These are phyloP conservation scores for Irpex lacteus DNA, from an alignment of 1,284 basidiomycete genomes.

Conservation along the genomic window DNA sequence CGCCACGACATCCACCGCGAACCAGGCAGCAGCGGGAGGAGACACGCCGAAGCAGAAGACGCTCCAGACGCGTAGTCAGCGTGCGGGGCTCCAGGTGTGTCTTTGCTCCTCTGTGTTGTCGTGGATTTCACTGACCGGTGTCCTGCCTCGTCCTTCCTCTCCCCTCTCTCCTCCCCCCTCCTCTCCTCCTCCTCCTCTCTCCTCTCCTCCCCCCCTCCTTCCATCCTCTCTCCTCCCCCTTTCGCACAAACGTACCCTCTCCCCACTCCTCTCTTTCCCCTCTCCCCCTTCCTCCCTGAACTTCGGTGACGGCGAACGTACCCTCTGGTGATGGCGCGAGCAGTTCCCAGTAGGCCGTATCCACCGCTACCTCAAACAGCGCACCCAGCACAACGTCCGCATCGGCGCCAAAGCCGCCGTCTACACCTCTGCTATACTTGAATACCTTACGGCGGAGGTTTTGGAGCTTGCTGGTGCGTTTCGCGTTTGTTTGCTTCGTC, in stretches of 20 bases:
- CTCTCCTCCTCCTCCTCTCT: slow-evolving; percentile 21
- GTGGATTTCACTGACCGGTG: no score
- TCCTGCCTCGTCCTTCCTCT: no score
- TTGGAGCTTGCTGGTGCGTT: slow-evolving; percentile 81
- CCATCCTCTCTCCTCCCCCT: background rate
- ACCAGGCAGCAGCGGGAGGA: slow-evolving; percentile 27
- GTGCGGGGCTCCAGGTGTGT: slow-evolving; percentile 81
- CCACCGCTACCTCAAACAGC: slow-evolving; percentile 90
- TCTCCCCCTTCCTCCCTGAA: no score
- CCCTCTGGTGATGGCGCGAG: no score
- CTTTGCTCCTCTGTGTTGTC: background rate
- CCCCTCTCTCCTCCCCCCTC: background rate
- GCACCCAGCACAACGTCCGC: slow-evolving; percentile 91
- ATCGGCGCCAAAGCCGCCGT: slow-evolving; percentile 93
- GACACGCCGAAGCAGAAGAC: slow-evolving; percentile 35
- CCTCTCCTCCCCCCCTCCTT: background rate
- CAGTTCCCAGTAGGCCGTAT: slow-evolving; percentile 95
- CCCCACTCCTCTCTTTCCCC: no score
- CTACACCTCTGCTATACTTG: slow-evolving; percentile 88
- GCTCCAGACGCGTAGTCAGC: slow-evolving; percentile 76
- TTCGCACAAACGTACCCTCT: no score
- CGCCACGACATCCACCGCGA: slow-evolving; percentile 13
- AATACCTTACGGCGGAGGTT: slow-evolving; percentile 90
- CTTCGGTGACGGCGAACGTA: no score
- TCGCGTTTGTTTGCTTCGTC: slow-evolving; percentile 33